phyloP scores from a whole-genome alignment of 345 rosid genomes.

The Acer campestre region DNA sequence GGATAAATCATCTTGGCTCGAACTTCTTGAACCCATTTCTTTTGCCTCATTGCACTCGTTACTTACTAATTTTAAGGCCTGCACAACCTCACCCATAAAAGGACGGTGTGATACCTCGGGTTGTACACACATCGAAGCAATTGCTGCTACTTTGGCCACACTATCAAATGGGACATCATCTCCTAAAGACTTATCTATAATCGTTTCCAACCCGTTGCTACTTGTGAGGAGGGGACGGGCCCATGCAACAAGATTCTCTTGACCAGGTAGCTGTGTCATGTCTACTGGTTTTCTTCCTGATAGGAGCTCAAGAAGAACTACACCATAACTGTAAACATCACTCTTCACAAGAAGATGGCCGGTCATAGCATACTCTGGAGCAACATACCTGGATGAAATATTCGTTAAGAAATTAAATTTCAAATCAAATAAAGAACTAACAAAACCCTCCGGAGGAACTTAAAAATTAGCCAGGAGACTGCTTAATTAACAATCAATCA shows the following conservation, averaged over 20 bases:
- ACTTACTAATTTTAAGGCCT: constrained; percentile 87
- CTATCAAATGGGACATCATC: constrained; percentile 69
- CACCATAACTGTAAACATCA: constrained; percentile 99
- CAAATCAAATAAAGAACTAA: neutral
- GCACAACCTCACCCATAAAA: constrained; percentile 98
- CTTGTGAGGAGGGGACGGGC: constrained; percentile 81
- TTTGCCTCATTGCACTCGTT: constrained; percentile 86
- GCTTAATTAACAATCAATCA: neutral
- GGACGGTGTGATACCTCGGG: constrained; percentile 96
- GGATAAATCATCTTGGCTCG: constrained; percentile 48
- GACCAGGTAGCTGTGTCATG: constrained; percentile 87
- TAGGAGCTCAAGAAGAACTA: constrained; percentile 92
- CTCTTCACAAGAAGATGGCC: constrained; percentile 98
- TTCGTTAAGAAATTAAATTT: constrained; percentile 7
- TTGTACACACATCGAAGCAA: constrained; percentile 98
- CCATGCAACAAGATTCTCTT: constrained; percentile 93
- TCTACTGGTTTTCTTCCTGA: constrained; percentile 89
- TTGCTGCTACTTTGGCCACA: constrained; percentile 85
- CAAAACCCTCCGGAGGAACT: neutral
- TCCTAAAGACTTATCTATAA: constrained; percentile 69
- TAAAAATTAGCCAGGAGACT: neutral
- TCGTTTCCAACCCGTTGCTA: constrained; percentile 70
- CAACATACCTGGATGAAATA: constrained; percentile 69
- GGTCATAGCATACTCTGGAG: constrained; percentile 99
- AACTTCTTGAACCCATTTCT: constrained; percentile 58